Conservation (phyloP, 2,329 filamentous ascomycete genomes). For the Berkeleyomyces basicola region DNA sequence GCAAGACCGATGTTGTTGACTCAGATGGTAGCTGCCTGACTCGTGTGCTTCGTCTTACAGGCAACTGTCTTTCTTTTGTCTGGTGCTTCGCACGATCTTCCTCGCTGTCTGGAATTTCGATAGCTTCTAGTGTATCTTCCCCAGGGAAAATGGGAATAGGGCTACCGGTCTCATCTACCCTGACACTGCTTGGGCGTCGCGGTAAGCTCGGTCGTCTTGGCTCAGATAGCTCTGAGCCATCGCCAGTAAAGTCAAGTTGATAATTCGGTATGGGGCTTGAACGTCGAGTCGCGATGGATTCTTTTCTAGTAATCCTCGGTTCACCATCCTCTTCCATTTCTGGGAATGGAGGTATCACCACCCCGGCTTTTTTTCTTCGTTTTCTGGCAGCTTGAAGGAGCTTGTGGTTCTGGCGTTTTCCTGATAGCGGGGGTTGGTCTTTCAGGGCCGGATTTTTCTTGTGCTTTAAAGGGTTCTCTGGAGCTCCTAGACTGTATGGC, state of each 20-base stretch:
- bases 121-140: background rate
- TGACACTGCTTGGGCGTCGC: conserved; percentile 6
- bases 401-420: background rate
- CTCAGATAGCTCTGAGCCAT: conserved; percentile 1
- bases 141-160: conserved; percentile 4
- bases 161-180: conserved; percentile 10
- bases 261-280: background rate
- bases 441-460: background rate
- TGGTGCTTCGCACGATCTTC: background rate
- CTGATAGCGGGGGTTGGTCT: background rate
- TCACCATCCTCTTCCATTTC: background rate
- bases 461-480: too few species aligned
- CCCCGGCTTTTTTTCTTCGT: background rate
- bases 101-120: background rate
- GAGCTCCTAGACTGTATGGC: background rate
- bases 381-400: background rate
- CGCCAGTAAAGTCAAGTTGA: background rate
- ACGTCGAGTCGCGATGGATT: background rate
- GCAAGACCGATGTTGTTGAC: background rate
- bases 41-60: background rate
- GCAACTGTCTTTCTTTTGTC: background rate
- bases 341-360: conserved; percentile 2
- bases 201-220: background rate
- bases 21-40: background rate
- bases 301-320: background rate